Evolutionary conservation across 257 asterid genomes (phyloP).

Genomic region (Paraleonurus japonicus): DNA sequence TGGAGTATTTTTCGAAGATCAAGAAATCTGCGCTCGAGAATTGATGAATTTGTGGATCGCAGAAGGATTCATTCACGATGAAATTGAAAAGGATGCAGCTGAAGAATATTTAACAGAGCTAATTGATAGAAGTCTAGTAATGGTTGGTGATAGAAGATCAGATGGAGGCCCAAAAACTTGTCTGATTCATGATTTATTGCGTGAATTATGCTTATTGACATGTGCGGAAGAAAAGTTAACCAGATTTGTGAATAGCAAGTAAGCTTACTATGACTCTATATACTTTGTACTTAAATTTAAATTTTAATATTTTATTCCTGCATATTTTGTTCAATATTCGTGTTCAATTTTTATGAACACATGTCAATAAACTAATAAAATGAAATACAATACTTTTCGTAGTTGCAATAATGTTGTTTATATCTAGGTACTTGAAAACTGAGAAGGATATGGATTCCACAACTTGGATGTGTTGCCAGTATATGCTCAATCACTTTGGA

Average conservation of each 20-base stretch:
- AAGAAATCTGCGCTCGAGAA: not conserved
- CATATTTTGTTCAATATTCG: too few species aligned
- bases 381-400: too few species aligned
- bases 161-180: slow-evolving; percentile 31
- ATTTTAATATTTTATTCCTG: not conserved
- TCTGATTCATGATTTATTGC: slow-evolving; percentile 33
- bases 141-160: slow-evolving; percentile 21
- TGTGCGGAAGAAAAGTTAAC: slow-evolving; percentile 20
- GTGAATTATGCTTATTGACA: slow-evolving; percentile 27
- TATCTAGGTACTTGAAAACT: too few species aligned
- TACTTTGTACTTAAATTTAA: too few species aligned
- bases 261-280: not conserved
- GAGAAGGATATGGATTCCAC: too few species aligned
- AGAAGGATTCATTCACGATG: not conserved
- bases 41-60: slow-evolving; percentile 30
- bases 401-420: too few species aligned
- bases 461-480: too few species aligned
- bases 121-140: slow-evolving; percentile 24
- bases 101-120: slow-evolving; percentile 22
- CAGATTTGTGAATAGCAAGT: not conserved
- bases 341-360: too few species aligned
- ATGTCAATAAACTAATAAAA: too few species aligned
- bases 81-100: slow-evolving; percentile 18
- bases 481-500: not conserved
- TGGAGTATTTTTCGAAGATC: slow-evolving; percentile 22